Evolutionary conservation across 1,139 yeast genomes (phyloP).

Genomic region (Fermentozyma sake): DNA sequence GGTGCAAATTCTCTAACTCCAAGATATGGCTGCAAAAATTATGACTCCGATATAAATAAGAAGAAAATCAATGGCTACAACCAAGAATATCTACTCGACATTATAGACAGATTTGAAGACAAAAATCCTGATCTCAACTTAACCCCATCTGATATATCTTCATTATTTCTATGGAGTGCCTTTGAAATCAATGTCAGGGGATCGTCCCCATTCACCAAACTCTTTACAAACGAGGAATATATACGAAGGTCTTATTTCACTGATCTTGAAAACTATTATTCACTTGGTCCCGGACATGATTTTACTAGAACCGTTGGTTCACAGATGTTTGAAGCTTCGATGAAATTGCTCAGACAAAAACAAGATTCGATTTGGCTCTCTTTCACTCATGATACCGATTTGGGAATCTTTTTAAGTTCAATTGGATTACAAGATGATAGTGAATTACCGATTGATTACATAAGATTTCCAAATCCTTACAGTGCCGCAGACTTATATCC

Average conservation of each 20-base stretch:
- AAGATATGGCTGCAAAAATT: constrained; percentile 19
- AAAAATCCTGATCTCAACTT: constrained; percentile 23
- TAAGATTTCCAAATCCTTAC: constrained; percentile 24
- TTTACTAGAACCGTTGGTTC: constrained; percentile 43
- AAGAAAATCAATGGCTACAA: constrained; percentile 10
- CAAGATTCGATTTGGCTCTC: constrained; percentile 17
- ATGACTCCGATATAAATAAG: constrained; percentile 4
- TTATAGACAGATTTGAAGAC: constrained; percentile 14
- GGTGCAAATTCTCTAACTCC: constrained; percentile 32
- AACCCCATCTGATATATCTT: constrained; percentile 36
- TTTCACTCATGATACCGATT: constrained; percentile 28
- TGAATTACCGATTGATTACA: constrained; percentile 18
- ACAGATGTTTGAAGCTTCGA: constrained; percentile 45
- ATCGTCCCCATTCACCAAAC: constrained; percentile 42
- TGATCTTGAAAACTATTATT: constrained; percentile 45
- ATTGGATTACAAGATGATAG: constrained; percentile 18
- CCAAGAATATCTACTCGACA: constrained; percentile 13
- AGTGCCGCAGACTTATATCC: constrained; percentile 23
- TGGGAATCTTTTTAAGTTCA: constrained; percentile 22
- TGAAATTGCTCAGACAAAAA: constrained; percentile 34
- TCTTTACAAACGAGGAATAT: constrained; percentile 50
- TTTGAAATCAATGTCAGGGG: constrained; percentile 52
- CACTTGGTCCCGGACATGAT: constrained; percentile 49
- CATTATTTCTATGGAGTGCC: constrained; percentile 45
- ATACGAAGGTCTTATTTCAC: constrained; percentile 38